Base-by-base conservation (phyloP, 371 early-diverging fungal species). In the Haplosporangium sp. region DNA sequence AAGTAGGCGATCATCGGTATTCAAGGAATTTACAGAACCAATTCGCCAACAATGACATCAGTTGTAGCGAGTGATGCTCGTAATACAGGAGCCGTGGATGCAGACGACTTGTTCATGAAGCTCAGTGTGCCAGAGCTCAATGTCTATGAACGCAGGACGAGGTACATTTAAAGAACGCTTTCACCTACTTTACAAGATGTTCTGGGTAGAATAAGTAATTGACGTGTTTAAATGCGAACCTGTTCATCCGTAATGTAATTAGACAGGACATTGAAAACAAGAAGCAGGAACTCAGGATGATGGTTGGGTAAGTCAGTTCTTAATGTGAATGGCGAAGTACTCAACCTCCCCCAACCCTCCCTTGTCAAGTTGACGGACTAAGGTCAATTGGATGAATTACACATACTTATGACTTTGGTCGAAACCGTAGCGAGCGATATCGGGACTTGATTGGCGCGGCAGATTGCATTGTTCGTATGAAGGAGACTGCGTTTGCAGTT, bases 391-490 rank as follows among this genome's bases (percentile, higher is more conserved):
- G 48, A 48, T 48, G 17, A 48, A 48, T 48, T 48, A 48, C 6
- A 34, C 56, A 27, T 27, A 9, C 59, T 6, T 59, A 19, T 59
- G 27, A 9, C 17, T n/a, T 8, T 4, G 37, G 15, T 39, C n/a
- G n/a, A 11, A 34, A 2, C 52, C 42, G 53, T 66, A 95, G 96
- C n/a, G 94, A 95, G 64, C 88, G 95, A 52, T 96, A 96, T 67
- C 87, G 93, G 5, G 95, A 95, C 65, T 77, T 96, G 56, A 93
- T 96, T 55, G 92, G 92, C 11, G 94, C 96, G 1, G 94, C 96
- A 1, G 95, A 96, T 70, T 88, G 93, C 61, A 94, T 96, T 37
- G 86, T 89, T 50, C 76, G 87, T 20, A 96, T 96, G 96, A 88
- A 86, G 64, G 85, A 86, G 39, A 86, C 88, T 17, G 88, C 93